These are phyloP conservation scores for Rubus idaeus DNA, from an alignment of 306 rosid species.

Conservation along the genomic window DNA sequence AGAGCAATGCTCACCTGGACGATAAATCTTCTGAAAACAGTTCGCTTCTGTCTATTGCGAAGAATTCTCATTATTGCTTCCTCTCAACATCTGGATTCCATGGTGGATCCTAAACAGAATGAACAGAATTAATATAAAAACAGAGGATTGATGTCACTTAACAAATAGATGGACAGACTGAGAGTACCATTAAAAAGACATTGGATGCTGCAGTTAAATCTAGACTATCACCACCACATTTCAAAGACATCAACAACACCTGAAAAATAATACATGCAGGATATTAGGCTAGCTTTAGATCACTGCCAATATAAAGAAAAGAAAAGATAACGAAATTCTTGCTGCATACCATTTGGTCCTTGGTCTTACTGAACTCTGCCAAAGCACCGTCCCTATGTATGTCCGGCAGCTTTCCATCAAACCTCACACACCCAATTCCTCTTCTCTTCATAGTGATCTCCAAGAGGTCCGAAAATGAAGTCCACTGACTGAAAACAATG, in stretches of 20 bases:
- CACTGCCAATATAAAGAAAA: not conserved
- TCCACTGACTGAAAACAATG: conserved; percentile 86
- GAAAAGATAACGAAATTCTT: not conserved
- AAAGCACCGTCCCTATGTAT: conserved; percentile 61
- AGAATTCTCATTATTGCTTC: conserved; percentile 89
- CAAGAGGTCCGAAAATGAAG: conserved; percentile 66
- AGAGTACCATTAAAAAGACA: conserved; percentile 69
- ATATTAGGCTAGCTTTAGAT: not conserved
- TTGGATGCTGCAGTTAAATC: conserved; percentile 84
- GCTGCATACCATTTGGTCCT: conserved; percentile 47
- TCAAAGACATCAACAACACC: conserved; percentile 77
- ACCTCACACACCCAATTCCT: conserved; percentile 56
- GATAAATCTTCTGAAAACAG: conserved; percentile 46
- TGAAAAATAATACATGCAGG: conserved; percentile 20
- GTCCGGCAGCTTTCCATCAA: conserved; percentile 67
- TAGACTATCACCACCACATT: conserved; percentile 85
- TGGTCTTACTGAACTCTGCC: conserved; percentile 58
- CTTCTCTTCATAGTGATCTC: conserved; percentile 56
- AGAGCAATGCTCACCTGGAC: conserved; percentile 36
- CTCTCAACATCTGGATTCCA: conserved; percentile 98
- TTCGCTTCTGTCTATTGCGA: conserved; percentile 68
- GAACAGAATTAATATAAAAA: not conserved
- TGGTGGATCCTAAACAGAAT: conserved; percentile 66
- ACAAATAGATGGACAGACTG: not conserved
- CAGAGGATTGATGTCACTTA: not conserved